Percentiles rank a stretch among this genome's conserved stretches.
phyloP scores from a whole-genome alignment of 306 rosid genomes.

The Psophocarpus tetragonolobus region DNA sequence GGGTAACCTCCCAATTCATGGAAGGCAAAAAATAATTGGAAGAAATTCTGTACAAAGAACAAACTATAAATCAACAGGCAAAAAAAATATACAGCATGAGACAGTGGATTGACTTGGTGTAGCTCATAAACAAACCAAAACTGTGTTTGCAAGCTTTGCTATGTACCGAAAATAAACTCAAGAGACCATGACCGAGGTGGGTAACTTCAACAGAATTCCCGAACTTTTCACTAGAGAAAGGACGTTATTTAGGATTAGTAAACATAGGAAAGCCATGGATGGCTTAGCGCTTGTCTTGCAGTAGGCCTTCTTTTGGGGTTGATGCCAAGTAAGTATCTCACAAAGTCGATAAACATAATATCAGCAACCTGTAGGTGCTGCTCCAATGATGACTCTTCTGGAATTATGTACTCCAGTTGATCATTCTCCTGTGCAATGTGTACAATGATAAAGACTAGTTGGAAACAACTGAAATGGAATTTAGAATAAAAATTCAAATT shows the following conservation, averaged over 20 bases:
- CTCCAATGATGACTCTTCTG: slow-evolving; percentile 78
- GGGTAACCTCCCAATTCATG: slow-evolving; percentile 35
- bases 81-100: slow-evolving; percentile 28
- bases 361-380: slow-evolving; percentile 66
- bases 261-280: slow-evolving; percentile 88
- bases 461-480: slow-evolving; percentile 5
- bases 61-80: slow-evolving; percentile 18
- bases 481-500: background rate
- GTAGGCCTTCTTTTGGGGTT: slow-evolving; percentile 81
- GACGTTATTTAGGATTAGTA: no score
- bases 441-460: slow-evolving; percentile 14
- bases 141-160: slow-evolving; percentile 41
- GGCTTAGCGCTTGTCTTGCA: slow-evolving; percentile 76
- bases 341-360: slow-evolving; percentile 62
- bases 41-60: slow-evolving; percentile 46
- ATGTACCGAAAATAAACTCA: slow-evolving; percentile 21
- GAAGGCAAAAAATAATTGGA: slow-evolving; percentile 29
- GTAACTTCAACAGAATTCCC: slow-evolving; percentile 9
- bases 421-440: slow-evolving; percentile 74
- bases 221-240: slow-evolving; percentile 31
- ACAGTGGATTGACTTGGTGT: slow-evolving; percentile 24
- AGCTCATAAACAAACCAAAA: slow-evolving; percentile 50
- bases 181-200: slow-evolving; percentile 25
- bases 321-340: slow-evolving; percentile 63
- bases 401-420: slow-evolving; percentile 83